These are phyloP conservation scores for Castanea sativa DNA, from an alignment of 306 rosid genomes.

Conservation along the genomic window DNA sequence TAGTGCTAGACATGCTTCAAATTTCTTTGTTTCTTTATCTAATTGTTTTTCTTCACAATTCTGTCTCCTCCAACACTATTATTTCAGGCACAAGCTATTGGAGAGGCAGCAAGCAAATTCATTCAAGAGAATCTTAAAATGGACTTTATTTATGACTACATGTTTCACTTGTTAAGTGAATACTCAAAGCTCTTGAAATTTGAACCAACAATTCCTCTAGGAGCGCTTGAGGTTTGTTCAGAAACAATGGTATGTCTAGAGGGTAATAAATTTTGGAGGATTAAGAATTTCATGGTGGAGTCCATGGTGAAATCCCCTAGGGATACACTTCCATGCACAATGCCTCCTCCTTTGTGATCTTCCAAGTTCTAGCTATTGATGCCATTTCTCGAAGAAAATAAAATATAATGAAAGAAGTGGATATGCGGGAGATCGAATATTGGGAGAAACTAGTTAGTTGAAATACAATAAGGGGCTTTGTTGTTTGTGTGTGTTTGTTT, in stretches of 20 bases:
- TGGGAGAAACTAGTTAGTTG: too few relatives aligned
- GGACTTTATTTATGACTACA: slow-evolving; percentile 51
- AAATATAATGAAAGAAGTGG: slow-evolving; percentile 12
- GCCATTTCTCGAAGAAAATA: slow-evolving; percentile 9
- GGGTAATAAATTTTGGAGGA: slow-evolving; percentile 2
- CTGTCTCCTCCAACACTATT: too few relatives aligned
- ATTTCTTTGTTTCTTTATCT: too few relatives aligned
- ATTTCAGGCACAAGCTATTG: slow-evolving; percentile 28
- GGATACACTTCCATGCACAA: slow-evolving; percentile 33
- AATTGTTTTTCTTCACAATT: too few relatives aligned
- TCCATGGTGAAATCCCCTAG: slow-evolving; percentile 38
- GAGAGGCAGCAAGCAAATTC: slow-evolving; percentile 28
- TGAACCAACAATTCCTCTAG: slow-evolving; percentile 37
- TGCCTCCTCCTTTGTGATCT: slow-evolving; percentile 38
- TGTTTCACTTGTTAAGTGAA: slow-evolving; percentile 32
- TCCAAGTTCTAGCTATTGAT: neutral
- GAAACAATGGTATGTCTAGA: slow-evolving; percentile 25
- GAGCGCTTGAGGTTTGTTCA: slow-evolving; percentile 39
- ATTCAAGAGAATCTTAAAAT: slow-evolving; percentile 35
- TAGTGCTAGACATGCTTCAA: neutral
- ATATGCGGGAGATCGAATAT: neutral
- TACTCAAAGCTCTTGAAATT: slow-evolving; percentile 44
- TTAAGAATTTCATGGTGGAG: slow-evolving; percentile 23
- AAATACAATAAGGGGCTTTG: too few relatives aligned
- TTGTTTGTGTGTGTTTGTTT: too few relatives aligned